A percentile compares a stretch with the other conserved stretches of the same genome.
Conservation (phyloP, 331 rosid species). For the Saraca asoca region DNA sequence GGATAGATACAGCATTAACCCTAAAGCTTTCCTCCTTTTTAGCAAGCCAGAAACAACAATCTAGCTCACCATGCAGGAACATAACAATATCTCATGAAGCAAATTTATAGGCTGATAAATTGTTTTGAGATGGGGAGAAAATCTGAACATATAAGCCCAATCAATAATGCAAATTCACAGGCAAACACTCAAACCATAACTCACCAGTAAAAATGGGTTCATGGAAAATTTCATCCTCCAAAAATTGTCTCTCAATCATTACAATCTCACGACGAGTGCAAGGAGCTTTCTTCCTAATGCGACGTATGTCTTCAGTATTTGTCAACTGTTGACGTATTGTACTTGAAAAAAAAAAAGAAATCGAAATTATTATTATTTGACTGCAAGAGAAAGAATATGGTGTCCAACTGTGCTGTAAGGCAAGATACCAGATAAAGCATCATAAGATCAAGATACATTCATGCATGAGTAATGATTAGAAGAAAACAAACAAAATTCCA, state of each 20-base stretch:
- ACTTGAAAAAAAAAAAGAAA: constrained; percentile 51
- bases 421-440: background rate
- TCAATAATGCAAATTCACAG: constrained; percentile 9
- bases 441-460: constrained; percentile 10
- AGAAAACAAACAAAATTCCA: background rate
- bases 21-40: constrained; percentile 6
- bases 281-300: constrained; percentile 90
- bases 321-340: constrained; percentile 88
- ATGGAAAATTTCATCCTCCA: constrained; percentile 77
- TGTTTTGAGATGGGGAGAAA: background rate
- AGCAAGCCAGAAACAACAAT: background rate
- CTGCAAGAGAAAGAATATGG: constrained; percentile 12
- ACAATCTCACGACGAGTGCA: constrained; percentile 81
- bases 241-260: constrained; percentile 78
- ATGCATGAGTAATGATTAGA: constrained; percentile 19
- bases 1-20: background rate
- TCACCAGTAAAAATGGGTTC: constrained; percentile 76
- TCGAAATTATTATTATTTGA: constrained; percentile 32
- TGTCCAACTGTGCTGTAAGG: background rate
- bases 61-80: background rate
- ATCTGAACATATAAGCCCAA: constrained; percentile 18
- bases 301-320: constrained; percentile 91
- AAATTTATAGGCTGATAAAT: background rate
- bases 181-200: constrained; percentile 17
- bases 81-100: background rate